Evolutionary conservation across 495 filamentous ascomycete genomes (phyloP).

Genomic region (Penicillium subrubescens): DNA sequence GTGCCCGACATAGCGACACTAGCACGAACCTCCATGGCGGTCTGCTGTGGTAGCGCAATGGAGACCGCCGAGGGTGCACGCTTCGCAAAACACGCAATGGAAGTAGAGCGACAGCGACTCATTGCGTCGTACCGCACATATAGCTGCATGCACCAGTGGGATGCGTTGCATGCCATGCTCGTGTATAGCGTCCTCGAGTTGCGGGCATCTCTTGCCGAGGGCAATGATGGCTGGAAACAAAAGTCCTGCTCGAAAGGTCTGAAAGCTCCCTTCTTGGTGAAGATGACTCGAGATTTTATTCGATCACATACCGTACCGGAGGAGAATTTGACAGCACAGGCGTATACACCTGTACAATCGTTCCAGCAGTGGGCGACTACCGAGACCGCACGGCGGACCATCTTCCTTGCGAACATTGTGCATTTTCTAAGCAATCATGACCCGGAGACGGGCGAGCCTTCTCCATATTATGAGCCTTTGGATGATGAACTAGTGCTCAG

Average conservation of each 20-base stretch:
- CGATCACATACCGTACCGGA: background rate
- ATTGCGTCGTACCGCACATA: constrained; percentile 13
- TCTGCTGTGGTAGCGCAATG: constrained; percentile 23
- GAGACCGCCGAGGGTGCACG: constrained; percentile 12
- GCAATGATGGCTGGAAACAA: constrained; percentile 13
- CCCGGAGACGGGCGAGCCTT: constrained; percentile 1
- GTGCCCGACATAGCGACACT: constrained; percentile 21
- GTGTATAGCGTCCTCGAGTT: constrained; percentile 18
- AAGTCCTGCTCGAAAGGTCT: constrained; percentile 7
- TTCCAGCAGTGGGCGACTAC: background rate
- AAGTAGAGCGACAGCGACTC: constrained; percentile 17
- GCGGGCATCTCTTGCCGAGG: background rate
- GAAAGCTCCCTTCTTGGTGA: constrained; percentile 17
- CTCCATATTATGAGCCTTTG: constrained; percentile 19
- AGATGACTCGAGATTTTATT: constrained; percentile 14
- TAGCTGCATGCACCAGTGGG: constrained; percentile 24
- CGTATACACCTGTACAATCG: background rate
- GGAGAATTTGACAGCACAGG: background rate
- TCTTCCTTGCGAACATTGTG: background rate
- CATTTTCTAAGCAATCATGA: constrained; percentile 8
- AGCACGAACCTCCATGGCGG: constrained; percentile 15
- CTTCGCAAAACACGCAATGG: constrained; percentile 18
- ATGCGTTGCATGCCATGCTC: constrained; percentile 22
- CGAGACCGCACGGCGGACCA: background rate
- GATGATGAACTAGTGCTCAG: background rate